Evolutionary conservation across 2,329 filamentous ascomycete genomes (phyloP).

Genomic region (Cercospora sojina): DNA sequence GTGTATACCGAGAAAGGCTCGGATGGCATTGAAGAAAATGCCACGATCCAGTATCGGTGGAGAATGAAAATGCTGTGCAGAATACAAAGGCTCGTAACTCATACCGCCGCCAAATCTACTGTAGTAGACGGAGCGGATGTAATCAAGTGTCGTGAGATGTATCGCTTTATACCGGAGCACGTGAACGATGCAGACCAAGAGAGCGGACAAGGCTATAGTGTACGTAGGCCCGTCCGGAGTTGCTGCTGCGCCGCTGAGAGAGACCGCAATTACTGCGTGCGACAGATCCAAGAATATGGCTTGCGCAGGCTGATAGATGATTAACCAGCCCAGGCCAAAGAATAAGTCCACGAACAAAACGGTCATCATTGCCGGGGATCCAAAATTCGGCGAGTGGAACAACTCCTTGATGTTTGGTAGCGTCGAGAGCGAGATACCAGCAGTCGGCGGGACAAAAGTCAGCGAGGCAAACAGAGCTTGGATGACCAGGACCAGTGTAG

Average conservation of each 20-base stretch:
- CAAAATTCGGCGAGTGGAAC: slow-evolving; percentile 75
- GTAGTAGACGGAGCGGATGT: slow-evolving; percentile 40
- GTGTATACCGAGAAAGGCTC: slow-evolving; percentile 39
- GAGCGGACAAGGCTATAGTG: slow-evolving; percentile 69
- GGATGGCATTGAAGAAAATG: slow-evolving; percentile 35
- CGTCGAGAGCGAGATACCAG: slow-evolving; percentile 63
- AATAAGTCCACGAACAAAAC: slow-evolving; percentile 84
- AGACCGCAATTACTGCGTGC: slow-evolving; percentile 89
- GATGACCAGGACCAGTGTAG: slow-evolving; percentile 81
- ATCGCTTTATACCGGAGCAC: slow-evolving; percentile 54
- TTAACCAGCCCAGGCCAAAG: slow-evolving; percentile 74
- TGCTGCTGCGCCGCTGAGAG: slow-evolving; percentile 76
- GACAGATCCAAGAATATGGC: slow-evolving; percentile 85
- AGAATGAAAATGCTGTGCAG: slow-evolving; percentile 35
- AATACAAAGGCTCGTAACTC: slow-evolving; percentile 34
- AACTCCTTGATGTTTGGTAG: slow-evolving; percentile 83
- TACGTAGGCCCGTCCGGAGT: slow-evolving; percentile 67
- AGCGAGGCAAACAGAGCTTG: slow-evolving; percentile 90
- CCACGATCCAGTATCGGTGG: slow-evolving; percentile 34
- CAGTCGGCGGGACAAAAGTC: slow-evolving; percentile 80
- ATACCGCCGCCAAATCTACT: slow-evolving; percentile 36
- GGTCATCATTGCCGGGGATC: slow-evolving; percentile 81
- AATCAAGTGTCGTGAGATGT: slow-evolving; percentile 41
- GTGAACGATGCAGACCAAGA: slow-evolving; percentile 60
- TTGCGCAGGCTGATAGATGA: slow-evolving; percentile 83